Conservation (phyloP, 768 basidiomycete species). For the Kwoniella sp. region DNA sequence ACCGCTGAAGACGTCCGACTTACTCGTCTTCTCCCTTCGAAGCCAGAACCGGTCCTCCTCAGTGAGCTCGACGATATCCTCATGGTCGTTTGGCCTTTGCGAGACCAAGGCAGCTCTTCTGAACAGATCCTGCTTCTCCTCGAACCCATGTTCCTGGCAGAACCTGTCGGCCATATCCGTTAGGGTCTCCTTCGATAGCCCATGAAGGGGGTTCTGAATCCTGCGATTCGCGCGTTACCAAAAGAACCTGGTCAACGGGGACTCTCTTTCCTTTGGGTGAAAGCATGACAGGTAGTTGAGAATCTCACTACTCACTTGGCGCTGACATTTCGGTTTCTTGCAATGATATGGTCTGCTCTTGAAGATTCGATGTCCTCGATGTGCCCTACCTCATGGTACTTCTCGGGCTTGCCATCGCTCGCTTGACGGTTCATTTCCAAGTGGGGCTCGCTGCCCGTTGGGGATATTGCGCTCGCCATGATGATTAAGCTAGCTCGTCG, state of each 20-base stretch:
- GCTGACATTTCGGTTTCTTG: slow-evolving; percentile 29
- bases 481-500: no score
- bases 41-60: slow-evolving; percentile 47
- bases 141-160: slow-evolving; percentile 33
- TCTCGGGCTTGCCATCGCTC: slow-evolving; percentile 20
- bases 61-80: slow-evolving; percentile 37
- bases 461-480: neutral
- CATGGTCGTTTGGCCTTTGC: slow-evolving; percentile 42
- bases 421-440: neutral
- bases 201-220: slow-evolving; percentile 38
- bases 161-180: slow-evolving; percentile 38
- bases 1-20: slow-evolving; percentile 6
- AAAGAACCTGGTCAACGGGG: neutral
- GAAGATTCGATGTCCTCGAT: slow-evolving; percentile 23
- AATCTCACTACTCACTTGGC: slow-evolving; percentile 39
- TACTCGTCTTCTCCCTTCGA: slow-evolving; percentile 43
- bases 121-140: slow-evolving; percentile 43
- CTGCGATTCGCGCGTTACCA: neutral
- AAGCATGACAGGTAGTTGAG: no score
- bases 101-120: slow-evolving; percentile 48
- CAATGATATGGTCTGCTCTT: slow-evolving; percentile 3
- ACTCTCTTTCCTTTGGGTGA: neutral
- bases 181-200: slow-evolving; percentile 35
- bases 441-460: neutral
- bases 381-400: slow-evolving; percentile 21